A percentile compares a stretch with the other conserved stretches of the same genome.
These are phyloP conservation scores for Emergomyces pasteurianus DNA, from an alignment of 2,329 filamentous ascomycete genomes.

Conservation along the genomic window DNA sequence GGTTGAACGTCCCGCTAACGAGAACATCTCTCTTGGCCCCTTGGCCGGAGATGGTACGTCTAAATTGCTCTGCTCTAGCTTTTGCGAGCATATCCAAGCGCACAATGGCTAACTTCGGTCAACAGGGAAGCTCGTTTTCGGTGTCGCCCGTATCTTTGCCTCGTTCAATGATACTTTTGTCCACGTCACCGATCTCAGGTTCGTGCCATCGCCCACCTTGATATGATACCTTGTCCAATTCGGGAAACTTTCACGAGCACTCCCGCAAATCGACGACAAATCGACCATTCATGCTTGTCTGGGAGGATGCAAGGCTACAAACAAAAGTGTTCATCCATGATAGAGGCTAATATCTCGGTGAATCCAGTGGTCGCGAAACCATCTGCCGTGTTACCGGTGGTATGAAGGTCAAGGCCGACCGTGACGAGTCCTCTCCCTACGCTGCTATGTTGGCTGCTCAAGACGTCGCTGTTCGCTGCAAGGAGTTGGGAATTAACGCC, in stretches of 20 bases:
- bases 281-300: no score
- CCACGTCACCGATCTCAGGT: conserved; percentile 98
- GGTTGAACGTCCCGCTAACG: conserved; percentile 63
- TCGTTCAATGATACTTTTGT: conserved; percentile 92
- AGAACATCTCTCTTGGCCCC: conserved; percentile 98
- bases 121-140: conserved; percentile 89
- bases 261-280: no score
- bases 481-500: conserved; percentile 78
- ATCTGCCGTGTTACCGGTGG: conserved; percentile 99
- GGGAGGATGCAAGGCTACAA: no score
- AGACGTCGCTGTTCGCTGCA: conserved; percentile 88
- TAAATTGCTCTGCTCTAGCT: conserved; percentile 1
- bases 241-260: neutral
- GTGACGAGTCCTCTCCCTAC: conserved; percentile 99
- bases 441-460: conserved; percentile 99
- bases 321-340: neutral
- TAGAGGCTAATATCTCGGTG: conserved; percentile 51
- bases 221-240: neutral
- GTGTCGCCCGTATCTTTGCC: conserved; percentile 95
- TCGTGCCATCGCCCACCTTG: conserved; percentile 26
- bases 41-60: conserved; percentile 79
- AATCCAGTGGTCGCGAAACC: conserved; percentile 95
- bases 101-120: conserved; percentile 9
- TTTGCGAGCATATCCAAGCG: neutral
- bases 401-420: conserved; percentile 99